Evolutionary conservation across 176 grass and related monocot species (phyloP).

Genomic region (Luzula sylvatica): DNA sequence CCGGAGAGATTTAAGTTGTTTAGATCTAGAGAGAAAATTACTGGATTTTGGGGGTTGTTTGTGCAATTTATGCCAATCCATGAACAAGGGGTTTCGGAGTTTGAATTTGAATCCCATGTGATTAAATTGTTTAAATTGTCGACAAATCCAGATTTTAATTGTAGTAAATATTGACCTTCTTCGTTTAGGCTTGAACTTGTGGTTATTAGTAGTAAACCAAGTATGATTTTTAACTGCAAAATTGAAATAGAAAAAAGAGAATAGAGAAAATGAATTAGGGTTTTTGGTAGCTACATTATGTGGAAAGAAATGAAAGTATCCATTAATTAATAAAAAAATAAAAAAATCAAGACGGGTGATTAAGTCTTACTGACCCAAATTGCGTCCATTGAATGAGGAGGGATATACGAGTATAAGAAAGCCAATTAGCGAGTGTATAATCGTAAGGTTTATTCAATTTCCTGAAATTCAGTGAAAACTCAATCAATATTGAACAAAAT

Average conservation of each 20-base stretch:
- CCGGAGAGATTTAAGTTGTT: constrained; percentile 73
- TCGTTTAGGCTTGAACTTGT: constrained; percentile 36
- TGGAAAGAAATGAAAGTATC: not conserved
- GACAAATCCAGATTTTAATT: constrained; percentile 50
- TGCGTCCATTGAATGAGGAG: constrained; percentile 11
- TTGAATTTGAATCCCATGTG: constrained; percentile 33
- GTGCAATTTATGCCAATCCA: constrained; percentile 85
- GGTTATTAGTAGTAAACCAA: constrained; percentile 40
- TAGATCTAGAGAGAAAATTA: constrained; percentile 51
- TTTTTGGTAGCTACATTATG: not conserved
- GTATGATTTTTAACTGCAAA: constrained; percentile 26
- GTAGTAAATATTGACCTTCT: constrained; percentile 62
- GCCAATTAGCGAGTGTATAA: no score
- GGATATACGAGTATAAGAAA: constrained; percentile 1
- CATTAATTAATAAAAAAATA: not conserved
- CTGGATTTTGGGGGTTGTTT: not conserved
- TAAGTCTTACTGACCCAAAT: not conserved
- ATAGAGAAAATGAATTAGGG: not conserved
- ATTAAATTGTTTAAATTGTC: constrained; percentile 58
- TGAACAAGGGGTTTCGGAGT: constrained; percentile 40
- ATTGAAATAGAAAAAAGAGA: not conserved
- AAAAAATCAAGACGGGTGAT: constrained; percentile 1
- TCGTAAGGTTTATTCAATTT: constrained; percentile 5
- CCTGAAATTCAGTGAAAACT: constrained; percentile 9
- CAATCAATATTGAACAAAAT: constrained; percentile 2